These are phyloP conservation scores for Flaveria robusta DNA, from an alignment of 129 eudicot genomes.

Conservation along the genomic window DNA sequence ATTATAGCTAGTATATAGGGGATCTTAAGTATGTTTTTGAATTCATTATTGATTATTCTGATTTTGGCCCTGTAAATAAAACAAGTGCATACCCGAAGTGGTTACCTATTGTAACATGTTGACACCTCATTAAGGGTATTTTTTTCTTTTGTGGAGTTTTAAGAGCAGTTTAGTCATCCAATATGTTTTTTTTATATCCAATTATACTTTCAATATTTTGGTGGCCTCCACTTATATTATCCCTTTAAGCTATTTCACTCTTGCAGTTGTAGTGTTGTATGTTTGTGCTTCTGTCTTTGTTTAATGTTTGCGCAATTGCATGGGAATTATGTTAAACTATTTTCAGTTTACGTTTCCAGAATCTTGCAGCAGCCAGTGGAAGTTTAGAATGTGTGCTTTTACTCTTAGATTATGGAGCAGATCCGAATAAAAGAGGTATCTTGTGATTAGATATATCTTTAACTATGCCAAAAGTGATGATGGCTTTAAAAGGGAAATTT, in stretches of 20 bases:
- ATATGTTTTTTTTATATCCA: not conserved
- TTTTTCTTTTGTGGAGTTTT: not conserved
- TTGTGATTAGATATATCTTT: conserved; percentile 3
- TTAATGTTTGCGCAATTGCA: not conserved
- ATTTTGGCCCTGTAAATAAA: not conserved
- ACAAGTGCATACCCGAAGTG: not conserved
- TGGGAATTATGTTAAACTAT: conserved; percentile 7
- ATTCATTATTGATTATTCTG: too few relatives aligned
- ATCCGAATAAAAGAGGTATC: conserved; percentile 74
- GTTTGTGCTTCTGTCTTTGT: not conserved
- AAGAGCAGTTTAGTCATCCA: not conserved
- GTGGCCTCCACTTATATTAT: not conserved
- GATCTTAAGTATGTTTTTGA: too few relatives aligned
- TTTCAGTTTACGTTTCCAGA: conserved; percentile 47
- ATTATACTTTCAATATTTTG: not conserved
- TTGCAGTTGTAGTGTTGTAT: not conserved
- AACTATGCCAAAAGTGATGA: not conserved
- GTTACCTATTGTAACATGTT: not conserved
- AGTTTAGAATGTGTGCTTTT: conserved; percentile 53
- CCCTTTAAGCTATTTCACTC: not conserved
- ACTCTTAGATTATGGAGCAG: conserved; percentile 83
- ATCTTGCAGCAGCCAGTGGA: conserved; percentile 78
- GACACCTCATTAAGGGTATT: not conserved
- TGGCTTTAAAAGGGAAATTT: not conserved
- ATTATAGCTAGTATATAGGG: not conserved